Evolutionary conservation across 1,284 basidiomycete genomes (phyloP).

Genomic region (Pascua guehoae): DNA sequence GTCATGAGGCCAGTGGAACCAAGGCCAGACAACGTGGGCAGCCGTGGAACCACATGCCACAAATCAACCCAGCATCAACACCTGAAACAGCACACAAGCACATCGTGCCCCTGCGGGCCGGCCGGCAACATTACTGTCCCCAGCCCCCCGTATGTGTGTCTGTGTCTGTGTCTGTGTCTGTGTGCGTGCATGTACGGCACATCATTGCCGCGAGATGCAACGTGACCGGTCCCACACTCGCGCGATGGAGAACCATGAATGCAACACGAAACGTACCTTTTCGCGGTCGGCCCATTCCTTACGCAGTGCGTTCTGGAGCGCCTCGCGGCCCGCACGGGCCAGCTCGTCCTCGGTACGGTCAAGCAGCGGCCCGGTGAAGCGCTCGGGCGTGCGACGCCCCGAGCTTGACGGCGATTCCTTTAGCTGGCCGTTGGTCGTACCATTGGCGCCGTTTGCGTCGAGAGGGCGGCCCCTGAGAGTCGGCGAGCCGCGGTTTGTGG

Average conservation of each 20-base stretch:
- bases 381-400: slow-evolving; percentile 3
- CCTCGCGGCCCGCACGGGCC: slow-evolving; percentile 24
- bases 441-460: not conserved
- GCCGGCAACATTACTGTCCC: too few species aligned
- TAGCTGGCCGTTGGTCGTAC: not conserved
- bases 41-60: too few species aligned
- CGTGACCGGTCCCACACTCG: not conserved
- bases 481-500: too few species aligned
- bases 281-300: slow-evolving; percentile 36
- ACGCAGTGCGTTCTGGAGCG: slow-evolving; percentile 29
- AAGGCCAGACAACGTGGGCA: too few species aligned
- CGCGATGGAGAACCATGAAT: not conserved
- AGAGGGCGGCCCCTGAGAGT: not conserved
- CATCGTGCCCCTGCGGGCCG: too few species aligned
- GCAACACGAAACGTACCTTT: slow-evolving; percentile 24
- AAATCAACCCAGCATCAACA: too few species aligned
- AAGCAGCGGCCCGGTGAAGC: slow-evolving; percentile 17
- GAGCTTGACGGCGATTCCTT: not conserved
- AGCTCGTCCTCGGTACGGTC: slow-evolving; percentile 37
- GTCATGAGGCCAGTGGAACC: too few species aligned
- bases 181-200: too few species aligned
- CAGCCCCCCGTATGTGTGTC: too few species aligned
- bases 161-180: too few species aligned
- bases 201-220: too few species aligned
- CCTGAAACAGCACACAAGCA: too few species aligned